Conservation (phyloP, 2,329 filamentous ascomycete genomes). For the Pseudogymnoascus sp. region DNA sequence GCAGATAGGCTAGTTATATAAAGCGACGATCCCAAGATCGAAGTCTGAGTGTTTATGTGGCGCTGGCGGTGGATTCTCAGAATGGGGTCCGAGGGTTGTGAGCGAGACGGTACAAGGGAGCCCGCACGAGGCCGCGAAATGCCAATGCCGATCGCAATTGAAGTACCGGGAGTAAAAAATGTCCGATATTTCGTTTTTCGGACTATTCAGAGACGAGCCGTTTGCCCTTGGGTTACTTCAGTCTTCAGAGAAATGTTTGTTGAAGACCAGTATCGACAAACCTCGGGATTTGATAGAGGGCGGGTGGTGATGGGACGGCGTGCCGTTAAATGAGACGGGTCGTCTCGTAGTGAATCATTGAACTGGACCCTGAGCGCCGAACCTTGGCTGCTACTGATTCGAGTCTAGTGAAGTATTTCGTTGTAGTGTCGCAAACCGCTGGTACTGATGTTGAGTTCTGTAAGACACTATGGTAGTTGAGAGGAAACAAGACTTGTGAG, state of each 20-base stretch:
- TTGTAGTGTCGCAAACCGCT: neutral
- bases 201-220: neutral
- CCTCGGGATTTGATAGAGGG: neutral
- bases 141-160: neutral
- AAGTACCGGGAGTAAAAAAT: neutral
- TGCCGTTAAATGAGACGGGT: neutral
- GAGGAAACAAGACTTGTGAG: neutral
- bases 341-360: neutral
- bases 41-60: neutral
- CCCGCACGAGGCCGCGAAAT: neutral
- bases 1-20: neutral
- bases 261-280: neutral
- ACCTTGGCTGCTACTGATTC: neutral
- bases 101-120: neutral
- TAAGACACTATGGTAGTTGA: neutral
- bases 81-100: slow-evolving; percentile 3
- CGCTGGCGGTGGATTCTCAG: slow-evolving; percentile 2
- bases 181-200: neutral
- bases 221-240: neutral
- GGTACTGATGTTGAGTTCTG: neutral
- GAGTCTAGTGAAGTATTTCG: neutral
- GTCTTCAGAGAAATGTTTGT: neutral
- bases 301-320: neutral
- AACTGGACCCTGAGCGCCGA: neutral
- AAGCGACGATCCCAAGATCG: neutral